Evolutionary conservation across 352 stramenopile genomes (phyloP), one percentile per base, ranked within the genome.

Genomic region (Globisporangium canariense): DNA sequence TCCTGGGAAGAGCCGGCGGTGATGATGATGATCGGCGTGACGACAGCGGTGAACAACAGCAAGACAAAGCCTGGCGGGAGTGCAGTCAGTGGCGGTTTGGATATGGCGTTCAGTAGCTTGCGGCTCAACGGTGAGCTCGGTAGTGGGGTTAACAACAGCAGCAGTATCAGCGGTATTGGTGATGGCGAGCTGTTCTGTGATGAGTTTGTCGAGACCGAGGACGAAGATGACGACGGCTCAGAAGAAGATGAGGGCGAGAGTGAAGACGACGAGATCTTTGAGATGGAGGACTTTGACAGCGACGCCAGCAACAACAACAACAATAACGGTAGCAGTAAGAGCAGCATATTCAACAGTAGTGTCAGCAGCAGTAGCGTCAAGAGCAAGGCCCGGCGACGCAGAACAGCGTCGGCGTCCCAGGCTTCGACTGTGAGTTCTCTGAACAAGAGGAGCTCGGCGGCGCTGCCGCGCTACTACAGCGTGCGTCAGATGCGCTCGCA

Each of bases 201-300:
- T 18, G 67, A 70, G 13, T 71, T 75, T 20, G 66, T 66, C 11
- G 78, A 82, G 46, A 71, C 77, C 7, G 70, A 82, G 41, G 75
- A 75, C 18, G 76, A 87, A 5, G 76, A 86, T 2, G 67, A 85
- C 58, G 65, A 67, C 1, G 76, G 73, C 41, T 66, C 59, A 58
- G 74, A 81, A 38, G 72, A 78, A 36, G 68, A 62, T 14, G 68
- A 83, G 58, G 74, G 79, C 32, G 72, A 77, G 40, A 68, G 60
- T 13, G 68, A 83, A 40, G 73, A 85, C 20, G 76, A 78, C 34
- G 77, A 77, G 58, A 92, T 92, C 79, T 92, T 92, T 78, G 79
- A 80, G 66, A 92, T 92, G 83, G 83, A 92, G 38, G 66, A 65
- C 70, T 69, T 85, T 58, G 79, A 83, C n/a, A 66, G 63, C 64